Conservation (phyloP, 768 basidiomycete species). For the Collybia sp. region DNA sequence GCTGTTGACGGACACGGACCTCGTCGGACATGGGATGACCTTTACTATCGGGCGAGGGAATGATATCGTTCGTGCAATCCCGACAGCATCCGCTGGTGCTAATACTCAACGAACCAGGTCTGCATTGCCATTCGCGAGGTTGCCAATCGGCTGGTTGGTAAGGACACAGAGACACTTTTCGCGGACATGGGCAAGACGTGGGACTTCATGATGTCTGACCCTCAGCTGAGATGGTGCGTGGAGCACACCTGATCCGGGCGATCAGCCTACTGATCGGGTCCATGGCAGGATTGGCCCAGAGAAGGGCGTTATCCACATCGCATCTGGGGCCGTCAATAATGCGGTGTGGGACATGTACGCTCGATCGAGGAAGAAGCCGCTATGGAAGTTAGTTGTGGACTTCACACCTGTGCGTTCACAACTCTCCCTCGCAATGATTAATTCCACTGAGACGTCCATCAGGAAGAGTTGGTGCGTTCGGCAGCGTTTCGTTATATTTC, state of each 20-base stretch:
- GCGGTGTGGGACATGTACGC: conserved; percentile 95
- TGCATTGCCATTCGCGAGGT: conserved; percentile 79
- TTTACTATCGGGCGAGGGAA: conserved; percentile 95
- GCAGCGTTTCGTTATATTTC: conserved; percentile 88
- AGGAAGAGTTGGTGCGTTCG: conserved; percentile 78
- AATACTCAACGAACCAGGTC: conserved; percentile 39
- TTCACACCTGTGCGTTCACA: conserved; percentile 61
- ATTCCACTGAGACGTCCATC: background rate
- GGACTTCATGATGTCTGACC: conserved; percentile 82
- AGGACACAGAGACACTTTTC: conserved; percentile 78
- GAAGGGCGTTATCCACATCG: conserved; percentile 93
- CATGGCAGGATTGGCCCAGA: conserved; percentile 79
- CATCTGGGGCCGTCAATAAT: conserved; percentile 85
- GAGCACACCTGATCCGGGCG: no score
- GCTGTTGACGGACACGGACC: conserved; percentile 67
- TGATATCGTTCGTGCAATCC: conserved; percentile 64
- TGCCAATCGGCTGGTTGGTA: conserved; percentile 78
- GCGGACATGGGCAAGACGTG: conserved; percentile 88
- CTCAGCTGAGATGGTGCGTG: conserved; percentile 84
- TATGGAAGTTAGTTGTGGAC: conserved; percentile 93
- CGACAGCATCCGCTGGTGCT: background rate
- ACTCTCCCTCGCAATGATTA: background rate
- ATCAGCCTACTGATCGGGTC: background rate
- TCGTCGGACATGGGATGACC: conserved; percentile 90
- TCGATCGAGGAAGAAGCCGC: conserved; percentile 70